These are phyloP conservation scores for Ceratocystis harringtonii DNA, from an alignment of 2,329 filamentous ascomycete species.

Conservation along the genomic window DNA sequence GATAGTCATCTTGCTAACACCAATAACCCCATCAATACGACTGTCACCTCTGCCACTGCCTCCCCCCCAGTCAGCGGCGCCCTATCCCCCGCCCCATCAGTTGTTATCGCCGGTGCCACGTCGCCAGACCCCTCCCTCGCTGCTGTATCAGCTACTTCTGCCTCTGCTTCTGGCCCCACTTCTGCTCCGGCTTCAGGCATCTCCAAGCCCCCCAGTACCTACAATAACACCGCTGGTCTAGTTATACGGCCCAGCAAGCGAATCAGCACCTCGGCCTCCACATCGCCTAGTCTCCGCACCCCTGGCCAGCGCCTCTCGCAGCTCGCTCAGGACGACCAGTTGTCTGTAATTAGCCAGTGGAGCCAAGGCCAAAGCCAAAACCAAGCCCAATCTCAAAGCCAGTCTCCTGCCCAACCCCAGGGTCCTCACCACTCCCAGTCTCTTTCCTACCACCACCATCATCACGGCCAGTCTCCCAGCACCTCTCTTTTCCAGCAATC, in stretches of 20 bases:
- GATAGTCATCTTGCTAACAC: not conserved
- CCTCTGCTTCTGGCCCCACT: not conserved
- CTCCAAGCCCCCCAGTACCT: slow-evolving; percentile 19
- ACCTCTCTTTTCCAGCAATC: slow-evolving; percentile 4
- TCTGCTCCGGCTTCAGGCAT: not conserved
- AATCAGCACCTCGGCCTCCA: slow-evolving; percentile 33
- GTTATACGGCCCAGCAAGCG: slow-evolving; percentile 43
- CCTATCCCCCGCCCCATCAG: slow-evolving; percentile 21
- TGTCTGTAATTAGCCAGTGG: slow-evolving; percentile 17
- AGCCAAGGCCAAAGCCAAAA: slow-evolving; percentile 1
- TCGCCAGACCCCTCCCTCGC: not conserved
- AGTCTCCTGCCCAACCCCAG: slow-evolving; percentile 20
- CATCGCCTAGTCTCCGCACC: slow-evolving; percentile 19
- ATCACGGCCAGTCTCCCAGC: slow-evolving; percentile 17
- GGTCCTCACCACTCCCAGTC: slow-evolving; percentile 28
- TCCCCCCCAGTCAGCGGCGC: slow-evolving; percentile 17
- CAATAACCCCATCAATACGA: slow-evolving; percentile 15
- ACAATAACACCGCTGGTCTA: slow-evolving; percentile 36
- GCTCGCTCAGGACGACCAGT: slow-evolving; percentile 14
- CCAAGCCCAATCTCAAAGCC: not conserved
- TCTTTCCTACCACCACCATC: slow-evolving; percentile 20
- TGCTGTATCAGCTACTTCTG: not conserved
- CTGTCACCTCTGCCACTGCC: slow-evolving; percentile 6
- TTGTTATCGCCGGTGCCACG: not conserved
- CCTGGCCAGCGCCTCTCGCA: slow-evolving; percentile 13